Base-by-base conservation (phyloP, 495 filamentous ascomycete genomes). In the Cryomyces minteri region DNA sequence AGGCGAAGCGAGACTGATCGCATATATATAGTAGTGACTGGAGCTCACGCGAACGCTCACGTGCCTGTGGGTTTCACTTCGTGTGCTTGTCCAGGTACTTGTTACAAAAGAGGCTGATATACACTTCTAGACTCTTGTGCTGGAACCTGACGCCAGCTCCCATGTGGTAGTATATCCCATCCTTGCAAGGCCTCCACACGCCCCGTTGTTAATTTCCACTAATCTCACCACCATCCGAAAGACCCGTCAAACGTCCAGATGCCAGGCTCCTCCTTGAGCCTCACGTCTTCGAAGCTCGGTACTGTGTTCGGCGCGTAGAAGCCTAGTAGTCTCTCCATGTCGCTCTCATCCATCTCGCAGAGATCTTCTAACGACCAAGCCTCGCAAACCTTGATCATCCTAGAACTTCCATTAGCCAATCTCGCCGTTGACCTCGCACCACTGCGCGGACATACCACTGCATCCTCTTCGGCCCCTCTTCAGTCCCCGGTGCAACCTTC, bases 321-420 rank as follows among this genome's bases (percentile, higher is more conserved):
- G 1, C 58, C 64, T 31, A 96, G 58, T 28, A 98, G 61, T 31
- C 62, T 66, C 28, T 79, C 75, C 82, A 96, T 94, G 55, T 94
- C 87, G 44, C 76, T 66, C 31, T 92, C 87, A 28, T 73, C 69
- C 76, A 98, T 80, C 34, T 74, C 70, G 43, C 85, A 86, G 51
- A 98, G 71, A 40, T 96, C 84, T 44, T 92, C 81, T 53, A 90
- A 69, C 41, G 65, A 78, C 71, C 90, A 98, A 32, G 72, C 67
- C 55, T 95, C 86, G 62, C 90, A 95, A 11, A 96, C 80, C 41
- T 70, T 77, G 1, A 80, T 84, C 80, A 96, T 96, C 82, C 77
- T 82, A 44, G 10, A 8, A 6, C 25, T 37, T 42, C 43, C 43
- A n/a, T 5, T 4, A 28, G 14, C 39, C 9, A 44, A 31, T 31